Percentiles rank a stretch among this genome's conserved stretches.
These are phyloP conservation scores for Eragrostis tef DNA, from an alignment of 202 grass and related monocot genomes.

Conservation along the genomic window DNA sequence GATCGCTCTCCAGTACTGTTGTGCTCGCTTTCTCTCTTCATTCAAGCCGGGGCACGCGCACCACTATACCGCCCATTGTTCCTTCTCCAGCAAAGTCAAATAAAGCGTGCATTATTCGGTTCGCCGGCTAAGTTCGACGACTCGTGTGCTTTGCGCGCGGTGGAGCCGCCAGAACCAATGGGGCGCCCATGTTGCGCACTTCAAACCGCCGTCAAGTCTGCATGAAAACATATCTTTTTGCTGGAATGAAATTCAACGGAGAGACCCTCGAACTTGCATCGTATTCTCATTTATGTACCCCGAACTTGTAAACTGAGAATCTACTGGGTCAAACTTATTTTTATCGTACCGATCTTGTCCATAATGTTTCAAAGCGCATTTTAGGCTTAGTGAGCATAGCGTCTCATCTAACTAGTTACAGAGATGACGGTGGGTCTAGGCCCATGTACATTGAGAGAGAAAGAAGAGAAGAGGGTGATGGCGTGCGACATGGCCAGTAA, in stretches of 20 bases:
- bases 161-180: constrained; percentile 33
- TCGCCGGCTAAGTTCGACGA: constrained; percentile 44
- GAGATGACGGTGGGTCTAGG: no score
- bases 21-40: constrained; percentile 2
- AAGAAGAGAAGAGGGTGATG: no score
- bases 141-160: constrained; percentile 36
- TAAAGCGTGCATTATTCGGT: constrained; percentile 59
- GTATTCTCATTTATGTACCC: no score
- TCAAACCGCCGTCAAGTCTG: not conserved
- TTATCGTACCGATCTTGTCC: no score
- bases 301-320: no score
- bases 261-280: no score
- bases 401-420: no score
- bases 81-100: constrained; percentile 39
- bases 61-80: constrained; percentile 35
- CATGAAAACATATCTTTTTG: not conserved
- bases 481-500: no score
- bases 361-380: no score
- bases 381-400: no score
- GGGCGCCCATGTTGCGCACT: constrained; percentile 11
- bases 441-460: no score
- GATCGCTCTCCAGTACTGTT: not conserved
- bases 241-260: not conserved
- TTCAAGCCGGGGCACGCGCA: constrained; percentile 40
- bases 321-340: no score